Conservation (phyloP, 768 basidiomycete species). For the Collybiopsis luxurians region DNA sequence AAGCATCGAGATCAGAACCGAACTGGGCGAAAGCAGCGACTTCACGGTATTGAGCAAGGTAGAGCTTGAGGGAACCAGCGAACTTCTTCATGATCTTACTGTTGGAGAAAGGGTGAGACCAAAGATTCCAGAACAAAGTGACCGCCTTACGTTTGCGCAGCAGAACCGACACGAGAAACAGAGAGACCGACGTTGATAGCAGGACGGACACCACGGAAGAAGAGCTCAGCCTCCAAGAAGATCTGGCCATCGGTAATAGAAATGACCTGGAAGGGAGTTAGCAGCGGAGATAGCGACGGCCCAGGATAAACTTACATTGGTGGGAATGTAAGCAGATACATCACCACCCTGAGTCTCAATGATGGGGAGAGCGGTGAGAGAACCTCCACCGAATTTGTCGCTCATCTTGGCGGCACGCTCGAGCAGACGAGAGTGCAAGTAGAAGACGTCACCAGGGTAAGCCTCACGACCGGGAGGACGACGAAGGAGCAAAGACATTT, state of each 20-base stretch:
- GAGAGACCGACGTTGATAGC: slow-evolving; percentile 99
- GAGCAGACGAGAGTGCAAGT: slow-evolving; percentile 99
- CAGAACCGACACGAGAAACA: slow-evolving; percentile 99
- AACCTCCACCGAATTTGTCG: slow-evolving; percentile 98
- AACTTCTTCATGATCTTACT: slow-evolving; percentile 99
- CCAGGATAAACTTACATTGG: slow-evolving; percentile 56
- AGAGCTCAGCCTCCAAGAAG: slow-evolving; percentile 99
- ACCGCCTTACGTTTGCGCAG: slow-evolving; percentile 90
- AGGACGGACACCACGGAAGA: slow-evolving; percentile 99
- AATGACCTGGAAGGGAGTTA: slow-evolving; percentile 67
- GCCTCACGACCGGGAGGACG: slow-evolving; percentile 99
- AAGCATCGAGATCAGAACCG: slow-evolving; percentile 99
- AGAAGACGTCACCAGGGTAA: slow-evolving; percentile 99
- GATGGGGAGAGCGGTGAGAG: slow-evolving; percentile 97
- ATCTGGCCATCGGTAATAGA: slow-evolving; percentile 99
- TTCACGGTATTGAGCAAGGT: slow-evolving; percentile 99
- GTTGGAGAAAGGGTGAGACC: slow-evolving; percentile 9
- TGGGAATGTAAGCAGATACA: slow-evolving; percentile 99
- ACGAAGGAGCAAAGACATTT: slow-evolving; percentile 99
- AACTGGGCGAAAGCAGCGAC: slow-evolving; percentile 99
- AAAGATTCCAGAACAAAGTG: background rate
- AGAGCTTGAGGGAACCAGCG: slow-evolving; percentile 98
- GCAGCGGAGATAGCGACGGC: background rate
- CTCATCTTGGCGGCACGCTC: slow-evolving; percentile 99
- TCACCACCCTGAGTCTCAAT: slow-evolving; percentile 99